phyloP scores from a whole-genome alignment of 495 filamentous ascomycete genomes.

The Neurospora cerealis region DNA sequence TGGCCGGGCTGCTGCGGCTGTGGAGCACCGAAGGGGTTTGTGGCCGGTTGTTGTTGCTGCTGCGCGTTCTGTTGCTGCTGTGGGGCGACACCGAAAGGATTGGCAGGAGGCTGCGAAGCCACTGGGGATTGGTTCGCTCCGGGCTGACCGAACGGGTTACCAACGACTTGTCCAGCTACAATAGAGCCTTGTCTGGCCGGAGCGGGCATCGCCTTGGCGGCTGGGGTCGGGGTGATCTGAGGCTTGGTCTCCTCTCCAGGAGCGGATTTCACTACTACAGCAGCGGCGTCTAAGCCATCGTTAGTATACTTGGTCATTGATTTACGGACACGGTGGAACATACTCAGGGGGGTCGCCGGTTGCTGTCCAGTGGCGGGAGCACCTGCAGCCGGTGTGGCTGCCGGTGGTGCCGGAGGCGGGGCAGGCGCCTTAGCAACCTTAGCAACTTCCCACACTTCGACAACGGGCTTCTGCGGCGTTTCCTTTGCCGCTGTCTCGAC shows the following conservation, averaged over 20 bases:
- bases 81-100: not conserved
- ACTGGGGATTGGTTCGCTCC: not conserved
- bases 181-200: not conserved
- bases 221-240: not conserved
- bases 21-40: not conserved
- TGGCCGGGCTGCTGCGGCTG: not conserved
- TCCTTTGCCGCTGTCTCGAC: conserved; percentile 71
- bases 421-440: conserved; percentile 57
- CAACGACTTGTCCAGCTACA: not conserved
- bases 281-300: conserved; percentile 3
- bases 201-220: not conserved
- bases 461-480: conserved; percentile 72
- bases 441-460: conserved; percentile 74
- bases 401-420: conserved; percentile 25
- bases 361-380: conserved; percentile 9
- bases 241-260: conserved; percentile 17
- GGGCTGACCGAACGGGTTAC: conserved; percentile 17
- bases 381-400: conserved; percentile 20
- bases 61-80: conserved; percentile 6
- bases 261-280: conserved; percentile 2
- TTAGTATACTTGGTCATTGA: conserved; percentile 10
- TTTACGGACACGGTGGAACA: not conserved
- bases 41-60: not conserved
- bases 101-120: not conserved
- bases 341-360: not conserved